These are phyloP conservation scores for Hansenula sp. DNA, from an alignment of 1,139 yeast species.

Conservation along the genomic window DNA sequence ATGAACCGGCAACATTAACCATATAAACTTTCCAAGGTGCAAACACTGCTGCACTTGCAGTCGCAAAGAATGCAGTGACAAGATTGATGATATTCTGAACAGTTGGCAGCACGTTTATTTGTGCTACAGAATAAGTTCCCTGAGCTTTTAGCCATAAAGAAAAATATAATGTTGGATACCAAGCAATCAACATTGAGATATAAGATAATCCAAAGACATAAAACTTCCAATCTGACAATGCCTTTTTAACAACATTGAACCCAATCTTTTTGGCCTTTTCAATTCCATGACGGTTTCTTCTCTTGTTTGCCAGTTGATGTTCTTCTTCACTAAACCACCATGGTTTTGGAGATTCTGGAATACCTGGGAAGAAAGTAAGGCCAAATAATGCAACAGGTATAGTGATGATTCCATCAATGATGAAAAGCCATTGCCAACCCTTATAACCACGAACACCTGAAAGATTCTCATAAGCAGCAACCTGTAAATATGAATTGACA, in stretches of 20 bases:
- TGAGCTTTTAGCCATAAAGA: constrained; percentile 14
- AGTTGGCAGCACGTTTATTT: constrained; percentile 16
- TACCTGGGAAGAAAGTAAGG: constrained; percentile 60
- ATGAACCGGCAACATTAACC: constrained; percentile 9
- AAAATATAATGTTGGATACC: constrained; percentile 13
- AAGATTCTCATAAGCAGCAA: constrained; percentile 46
- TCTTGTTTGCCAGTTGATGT: constrained; percentile 44
- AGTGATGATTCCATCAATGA: constrained; percentile 65
- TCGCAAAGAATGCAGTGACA: neutral
- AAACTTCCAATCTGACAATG: constrained; percentile 12
- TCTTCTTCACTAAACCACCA: constrained; percentile 18
- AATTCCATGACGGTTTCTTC: constrained; percentile 32
- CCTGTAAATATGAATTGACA: constrained; percentile 49
- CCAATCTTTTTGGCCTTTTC: constrained; percentile 6
- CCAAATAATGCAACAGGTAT: constrained; percentile 47
- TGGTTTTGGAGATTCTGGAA: constrained; percentile 10
- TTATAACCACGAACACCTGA: constrained; percentile 49
- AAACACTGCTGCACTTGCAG: neutral
- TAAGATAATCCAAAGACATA: constrained; percentile 39
- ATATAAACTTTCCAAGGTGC: constrained; percentile 24
- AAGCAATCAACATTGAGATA: constrained; percentile 39
- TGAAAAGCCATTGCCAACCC: constrained; percentile 80
- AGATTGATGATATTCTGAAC: neutral
- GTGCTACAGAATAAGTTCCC: constrained; percentile 9
- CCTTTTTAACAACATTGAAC: constrained; percentile 21